Evolutionary conservation across 129 eudicot genomes (phyloP), one percentile per base, ranked within the genome.

Genomic region (Apium graveolens): DNA sequence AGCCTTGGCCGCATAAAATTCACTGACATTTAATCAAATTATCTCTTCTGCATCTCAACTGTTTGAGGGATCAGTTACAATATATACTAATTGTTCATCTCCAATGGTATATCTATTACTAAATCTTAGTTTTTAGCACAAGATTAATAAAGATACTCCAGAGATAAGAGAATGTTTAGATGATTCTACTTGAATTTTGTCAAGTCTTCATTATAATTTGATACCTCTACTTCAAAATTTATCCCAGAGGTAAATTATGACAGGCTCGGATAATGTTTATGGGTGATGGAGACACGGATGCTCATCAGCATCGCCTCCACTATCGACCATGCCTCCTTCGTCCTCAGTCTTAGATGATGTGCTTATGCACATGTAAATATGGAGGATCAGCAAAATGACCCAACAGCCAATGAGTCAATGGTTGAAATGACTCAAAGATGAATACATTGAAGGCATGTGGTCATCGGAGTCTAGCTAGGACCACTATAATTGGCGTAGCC

Each of bases 261-360:
- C 27, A 38, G 75, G 32, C 82, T 88, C 85, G 87, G 55, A 88
- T 81, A 46, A 92, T 96, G 84, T 87, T 92, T 62, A 90, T 85
- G 78, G 97, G 5, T 92, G 91, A 95, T 92, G 78, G 91, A 96
- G 86, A 92, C 97, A 48, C 90, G 96, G 91, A 80, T 92, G 90
- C 11, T 96, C 35, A 34, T 90, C 95, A 17, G 92, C 86, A 49
- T 92, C 97, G 62, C 89, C 92, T 73, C 85, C 97, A 76, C 90
- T 82, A 27, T 88, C 87, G 24, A 78, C 94, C 92, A 92, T 87
- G 51, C 84, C 88, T 80, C 91, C 96, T 55, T 88, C 97, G 5
- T 86, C 94, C 76, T 96, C 93, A 35, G 83, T 80, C 85, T 88
- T 96, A 90, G 97, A 96, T 88, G 76, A 90, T 77, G 86, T 48